Conservation (phyloP, 768 basidiomycete species). For the Hydnomerulius pinastri region DNA sequence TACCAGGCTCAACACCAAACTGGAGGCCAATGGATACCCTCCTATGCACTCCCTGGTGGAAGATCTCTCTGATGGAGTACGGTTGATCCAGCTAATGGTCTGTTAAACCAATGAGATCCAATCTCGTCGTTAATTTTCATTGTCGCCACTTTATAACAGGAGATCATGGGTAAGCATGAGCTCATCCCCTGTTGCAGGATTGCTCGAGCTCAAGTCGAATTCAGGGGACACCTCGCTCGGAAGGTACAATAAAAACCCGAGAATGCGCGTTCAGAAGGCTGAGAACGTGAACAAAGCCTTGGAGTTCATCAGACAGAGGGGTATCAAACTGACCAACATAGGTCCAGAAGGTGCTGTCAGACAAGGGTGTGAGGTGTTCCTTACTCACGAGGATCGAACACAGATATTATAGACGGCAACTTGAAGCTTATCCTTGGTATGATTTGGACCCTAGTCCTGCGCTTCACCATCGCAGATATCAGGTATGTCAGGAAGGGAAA, state of each 20-base stretch:
- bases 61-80: slow-evolving; percentile 94
- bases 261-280: slow-evolving; percentile 94
- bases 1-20: slow-evolving; percentile 90
- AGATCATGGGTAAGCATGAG: slow-evolving; percentile 85
- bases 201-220: slow-evolving; percentile 9
- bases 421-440: slow-evolving; percentile 97
- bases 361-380: not conserved
- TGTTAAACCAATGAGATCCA: slow-evolving; percentile 15
- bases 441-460: slow-evolving; percentile 98
- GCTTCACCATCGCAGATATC: slow-evolving; percentile 98
- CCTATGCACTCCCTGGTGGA: slow-evolving; percentile 87
- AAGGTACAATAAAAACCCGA: slow-evolving; percentile 87
- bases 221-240: slow-evolving; percentile 89
- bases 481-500: slow-evolving; percentile 56
- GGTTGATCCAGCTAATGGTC: slow-evolving; percentile 94
- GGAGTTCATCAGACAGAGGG: slow-evolving; percentile 91
- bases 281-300: slow-evolving; percentile 98
- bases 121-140: slow-evolving; percentile 5
- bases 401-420: slow-evolving; percentile 99
- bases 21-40: slow-evolving; percentile 81
- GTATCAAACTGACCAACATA: slow-evolving; percentile 96
- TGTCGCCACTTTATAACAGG: slow-evolving; percentile 48
- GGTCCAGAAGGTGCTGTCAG: slow-evolving; percentile 80
- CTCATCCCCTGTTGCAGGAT: slow-evolving; percentile 5
- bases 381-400: slow-evolving; percentile 7